These are phyloP conservation scores for Pisolithus sp. DNA, from an alignment of 768 basidiomycete genomes.

Conservation along the genomic window DNA sequence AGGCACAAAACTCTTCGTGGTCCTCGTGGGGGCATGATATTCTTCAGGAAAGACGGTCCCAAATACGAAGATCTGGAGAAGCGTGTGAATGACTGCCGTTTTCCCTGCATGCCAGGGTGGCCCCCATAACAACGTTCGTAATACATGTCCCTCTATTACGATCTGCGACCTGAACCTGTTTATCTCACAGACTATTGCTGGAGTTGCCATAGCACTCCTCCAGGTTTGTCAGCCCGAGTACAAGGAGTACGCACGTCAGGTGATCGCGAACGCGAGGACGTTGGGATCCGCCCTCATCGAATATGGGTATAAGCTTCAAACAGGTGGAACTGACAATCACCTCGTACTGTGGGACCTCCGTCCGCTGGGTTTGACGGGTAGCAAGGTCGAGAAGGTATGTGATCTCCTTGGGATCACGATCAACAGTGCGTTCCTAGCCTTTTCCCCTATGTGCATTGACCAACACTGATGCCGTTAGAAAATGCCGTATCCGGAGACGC, in stretches of 20 bases:
- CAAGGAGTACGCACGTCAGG: conserved; percentile 90
- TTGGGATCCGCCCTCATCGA: conserved; percentile 66
- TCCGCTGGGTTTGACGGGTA: conserved; percentile 92
- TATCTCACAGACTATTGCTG: conserved; percentile 75
- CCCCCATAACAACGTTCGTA: conserved; percentile 90
- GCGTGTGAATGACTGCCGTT: conserved; percentile 92
- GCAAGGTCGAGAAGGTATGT: conserved; percentile 98
- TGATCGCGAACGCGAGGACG: conserved; percentile 80
- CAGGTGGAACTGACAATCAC: conserved; percentile 95
- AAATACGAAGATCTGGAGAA: conserved; percentile 85
- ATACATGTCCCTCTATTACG: neutral
- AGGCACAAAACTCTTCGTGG: conserved; percentile 99
- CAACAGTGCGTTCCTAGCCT: conserved; percentile 57
- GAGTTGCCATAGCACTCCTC: conserved; percentile 84
- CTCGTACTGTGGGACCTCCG: conserved; percentile 97
- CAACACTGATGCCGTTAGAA: conserved; percentile 39
- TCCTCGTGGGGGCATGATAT: conserved; percentile 95
- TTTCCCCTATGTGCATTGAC: neutral
- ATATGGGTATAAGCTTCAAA: conserved; percentile 94
- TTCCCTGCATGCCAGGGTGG: conserved; percentile 99
- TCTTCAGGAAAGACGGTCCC: conserved; percentile 92
- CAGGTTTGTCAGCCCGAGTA: conserved; percentile 88
- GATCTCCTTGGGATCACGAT: conserved; percentile 95
- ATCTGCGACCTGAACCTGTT: neutral
- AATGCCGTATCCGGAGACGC: conserved; percentile 97